A percentile compares a stretch with the other conserved stretches of the same genome.
phyloP scores from a whole-genome alignment of 495 filamentous ascomycete species.

The Hypoxylon crocopeplum region DNA sequence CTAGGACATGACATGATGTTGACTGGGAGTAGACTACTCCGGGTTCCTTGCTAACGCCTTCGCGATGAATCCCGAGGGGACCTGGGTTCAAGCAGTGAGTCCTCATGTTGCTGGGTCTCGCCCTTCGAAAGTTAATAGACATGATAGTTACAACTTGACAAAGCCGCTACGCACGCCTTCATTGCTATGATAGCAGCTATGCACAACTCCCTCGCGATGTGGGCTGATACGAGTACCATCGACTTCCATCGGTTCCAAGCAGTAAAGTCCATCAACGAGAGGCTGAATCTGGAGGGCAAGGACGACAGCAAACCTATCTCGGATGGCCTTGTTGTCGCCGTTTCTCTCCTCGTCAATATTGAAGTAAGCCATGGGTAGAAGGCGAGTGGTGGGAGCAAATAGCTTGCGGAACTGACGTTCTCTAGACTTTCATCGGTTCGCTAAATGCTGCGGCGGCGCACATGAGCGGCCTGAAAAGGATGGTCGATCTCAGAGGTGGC shows the following conservation, averaged over 20 bases:
- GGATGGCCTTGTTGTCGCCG: conserved; percentile 40
- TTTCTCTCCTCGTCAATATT: conserved; percentile 41
- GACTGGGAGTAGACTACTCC: conserved; percentile 35
- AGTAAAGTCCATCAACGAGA: conserved; percentile 41
- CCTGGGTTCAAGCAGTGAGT: conserved; percentile 40
- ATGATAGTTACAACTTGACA: conserved; percentile 39
- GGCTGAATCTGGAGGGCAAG: conserved; percentile 40
- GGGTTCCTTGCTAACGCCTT: conserved; percentile 43
- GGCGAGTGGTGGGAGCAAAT: not conserved
- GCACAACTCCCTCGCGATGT: conserved; percentile 41
- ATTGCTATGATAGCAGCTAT: conserved; percentile 43
- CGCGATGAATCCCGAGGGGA: conserved; percentile 44
- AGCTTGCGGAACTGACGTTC: not conserved
- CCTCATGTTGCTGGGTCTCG: not conserved
- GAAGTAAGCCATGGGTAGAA: conserved; percentile 24
- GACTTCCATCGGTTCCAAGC: conserved; percentile 43
- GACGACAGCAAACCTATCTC: conserved; percentile 38
- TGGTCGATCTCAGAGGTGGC: conserved; percentile 40
- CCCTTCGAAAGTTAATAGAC: not conserved
- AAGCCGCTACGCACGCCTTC: conserved; percentile 42
- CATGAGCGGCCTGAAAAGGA: conserved; percentile 41
- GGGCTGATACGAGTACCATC: conserved; percentile 41
- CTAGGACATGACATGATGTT: not conserved
- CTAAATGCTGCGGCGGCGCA: conserved; percentile 37
- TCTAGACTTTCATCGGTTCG: conserved; percentile 39